Evolutionary conservation across 2,329 filamentous ascomycete genomes (phyloP).

Genomic region (Alternaria atra): DNA sequence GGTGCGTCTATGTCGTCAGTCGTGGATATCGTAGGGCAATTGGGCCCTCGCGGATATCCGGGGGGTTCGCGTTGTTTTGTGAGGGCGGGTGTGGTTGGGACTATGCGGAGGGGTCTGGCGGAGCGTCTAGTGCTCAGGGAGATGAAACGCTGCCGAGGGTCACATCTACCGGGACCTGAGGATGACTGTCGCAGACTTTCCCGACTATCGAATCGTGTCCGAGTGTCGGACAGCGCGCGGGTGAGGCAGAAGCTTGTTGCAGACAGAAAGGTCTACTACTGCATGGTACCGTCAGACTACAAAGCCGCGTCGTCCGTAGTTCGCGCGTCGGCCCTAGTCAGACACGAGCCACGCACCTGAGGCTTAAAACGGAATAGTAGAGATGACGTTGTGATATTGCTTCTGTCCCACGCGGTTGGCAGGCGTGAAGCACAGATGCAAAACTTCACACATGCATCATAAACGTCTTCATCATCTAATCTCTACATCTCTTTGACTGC

Average conservation of each 20-base stretch:
- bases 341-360: not conserved
- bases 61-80: slow-evolving; percentile 37
- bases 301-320: slow-evolving; percentile 15
- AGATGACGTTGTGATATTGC: slow-evolving; percentile 11
- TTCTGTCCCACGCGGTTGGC: not conserved
- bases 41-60: slow-evolving; percentile 23
- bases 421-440: not conserved
- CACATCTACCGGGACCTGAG: slow-evolving; percentile 27
- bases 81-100: slow-evolving; percentile 19
- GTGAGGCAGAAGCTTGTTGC: slow-evolving; percentile 35
- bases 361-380: slow-evolving; percentile 11
- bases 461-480: not conserved
- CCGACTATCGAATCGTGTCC: slow-evolving; percentile 31
- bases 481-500: not conserved
- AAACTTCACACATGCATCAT: not conserved
- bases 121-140: slow-evolving; percentile 22
- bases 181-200: slow-evolving; percentile 41
- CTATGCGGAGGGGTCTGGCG: slow-evolving; percentile 20
- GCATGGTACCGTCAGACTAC: not conserved
- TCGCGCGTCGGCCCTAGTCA: slow-evolving; percentile 11
- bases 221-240: slow-evolving; percentile 5
- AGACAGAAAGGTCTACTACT: slow-evolving; percentile 15
- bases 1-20: slow-evolving; percentile 3
- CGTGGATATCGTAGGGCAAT: slow-evolving; percentile 12
- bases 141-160: slow-evolving; percentile 45